phyloP scores from a whole-genome alignment of 345 rosid species.

The Viola odorata region DNA sequence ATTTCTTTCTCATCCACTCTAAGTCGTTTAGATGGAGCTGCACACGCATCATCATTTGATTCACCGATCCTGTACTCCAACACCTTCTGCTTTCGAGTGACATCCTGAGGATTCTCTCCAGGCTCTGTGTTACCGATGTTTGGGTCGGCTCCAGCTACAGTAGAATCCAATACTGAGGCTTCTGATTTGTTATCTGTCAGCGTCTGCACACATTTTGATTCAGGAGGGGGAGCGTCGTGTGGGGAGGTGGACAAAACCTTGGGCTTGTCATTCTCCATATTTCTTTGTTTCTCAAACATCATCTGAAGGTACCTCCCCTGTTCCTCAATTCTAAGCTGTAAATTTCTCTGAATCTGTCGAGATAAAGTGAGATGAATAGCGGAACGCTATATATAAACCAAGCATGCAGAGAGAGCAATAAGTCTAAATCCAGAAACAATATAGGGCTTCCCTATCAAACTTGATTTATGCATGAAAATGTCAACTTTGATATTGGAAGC shows the following conservation, averaged over 20 bases:
- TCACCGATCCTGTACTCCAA: slow-evolving; percentile 2
- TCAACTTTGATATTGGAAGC: too few species aligned
- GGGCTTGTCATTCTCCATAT: slow-evolving; percentile 26
- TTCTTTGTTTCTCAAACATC: slow-evolving; percentile 64
- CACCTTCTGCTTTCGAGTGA: slow-evolving; percentile 15
- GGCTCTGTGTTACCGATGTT: not conserved
- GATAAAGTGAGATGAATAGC: slow-evolving; percentile 5
- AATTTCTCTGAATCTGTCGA: slow-evolving; percentile 72
- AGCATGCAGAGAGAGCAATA: not conserved
- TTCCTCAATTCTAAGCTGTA: slow-evolving; percentile 74
- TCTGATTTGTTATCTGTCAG: slow-evolving; percentile 18
- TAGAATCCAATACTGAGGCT: slow-evolving; percentile 9
- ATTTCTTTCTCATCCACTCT: slow-evolving; percentile 29
- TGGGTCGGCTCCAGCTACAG: slow-evolving; percentile 2
- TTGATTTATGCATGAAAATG: too few species aligned
- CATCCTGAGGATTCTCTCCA: slow-evolving; percentile 11
- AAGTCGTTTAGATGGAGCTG: slow-evolving; percentile 28
- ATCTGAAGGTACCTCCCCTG: slow-evolving; percentile 59
- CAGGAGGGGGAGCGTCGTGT: slow-evolving; percentile 23
- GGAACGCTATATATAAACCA: not conserved
- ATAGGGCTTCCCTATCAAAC: too few species aligned
- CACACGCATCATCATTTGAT: slow-evolving; percentile 6
- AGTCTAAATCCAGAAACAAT: too few species aligned
- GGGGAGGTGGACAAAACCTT: slow-evolving; percentile 28
- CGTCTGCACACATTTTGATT: slow-evolving; percentile 16